Percentiles rank a stretch among this genome's conserved stretches.
phyloP scores from a whole-genome alignment of 2,329 filamentous ascomycete genomes.

The Periconia macrospinosa region DNA sequence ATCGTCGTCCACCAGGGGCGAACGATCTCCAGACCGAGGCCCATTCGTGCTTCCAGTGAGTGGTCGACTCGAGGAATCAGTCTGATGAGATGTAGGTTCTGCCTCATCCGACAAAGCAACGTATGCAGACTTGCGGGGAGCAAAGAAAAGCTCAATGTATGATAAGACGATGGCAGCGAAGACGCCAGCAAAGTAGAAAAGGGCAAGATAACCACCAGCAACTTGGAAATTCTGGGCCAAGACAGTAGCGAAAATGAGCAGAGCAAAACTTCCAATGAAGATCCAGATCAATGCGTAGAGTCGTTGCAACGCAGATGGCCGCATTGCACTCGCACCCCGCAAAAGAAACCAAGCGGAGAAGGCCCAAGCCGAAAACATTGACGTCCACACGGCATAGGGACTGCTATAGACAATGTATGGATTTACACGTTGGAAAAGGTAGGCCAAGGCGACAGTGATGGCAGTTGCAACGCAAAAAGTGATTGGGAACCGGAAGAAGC shows the following conservation, averaged over 20 bases:
- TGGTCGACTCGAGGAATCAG: constrained; percentile 38
- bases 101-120: constrained; percentile 55
- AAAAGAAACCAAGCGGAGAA: constrained; percentile 81
- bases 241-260: constrained; percentile 73
- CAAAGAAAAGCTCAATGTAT: constrained; percentile 76
- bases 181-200: constrained; percentile 76
- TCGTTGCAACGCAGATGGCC: constrained; percentile 84
- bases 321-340: constrained; percentile 73
- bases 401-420: constrained; percentile 91
- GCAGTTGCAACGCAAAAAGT: constrained; percentile 69
- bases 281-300: constrained; percentile 84
- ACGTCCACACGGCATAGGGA: constrained; percentile 81
- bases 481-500: constrained; percentile 82
- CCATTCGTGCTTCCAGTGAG: constrained; percentile 35
- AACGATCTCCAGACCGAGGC: constrained; percentile 35
- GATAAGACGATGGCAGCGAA: constrained; percentile 76
- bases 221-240: constrained; percentile 74
- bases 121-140: constrained; percentile 71
- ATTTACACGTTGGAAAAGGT: constrained; percentile 79
- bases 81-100: constrained; percentile 16
- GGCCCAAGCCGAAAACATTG: constrained; percentile 82
- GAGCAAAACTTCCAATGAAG: constrained; percentile 71
- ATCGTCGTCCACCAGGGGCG: constrained; percentile 43
- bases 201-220: constrained; percentile 75
- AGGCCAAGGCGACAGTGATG: constrained; percentile 71